Base-by-base conservation (phyloP, 495 filamentous ascomycete genomes). In the Penicillium malachiteum region DNA sequence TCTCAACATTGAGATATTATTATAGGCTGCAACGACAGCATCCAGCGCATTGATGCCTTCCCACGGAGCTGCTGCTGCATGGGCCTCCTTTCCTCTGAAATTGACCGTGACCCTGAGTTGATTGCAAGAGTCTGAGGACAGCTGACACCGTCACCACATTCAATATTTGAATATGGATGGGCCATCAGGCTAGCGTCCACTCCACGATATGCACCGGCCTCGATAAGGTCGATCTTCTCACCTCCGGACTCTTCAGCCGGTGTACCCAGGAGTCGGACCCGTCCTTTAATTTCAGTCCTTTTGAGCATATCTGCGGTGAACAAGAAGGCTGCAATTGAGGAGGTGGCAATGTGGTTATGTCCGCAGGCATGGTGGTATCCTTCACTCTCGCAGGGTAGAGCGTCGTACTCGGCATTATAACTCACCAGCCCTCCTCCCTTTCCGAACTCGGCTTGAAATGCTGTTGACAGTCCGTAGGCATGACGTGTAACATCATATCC, bases 361-460 rank as follows among this genome's bases (percentile, higher is more conserved):
- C 59, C 59, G 38, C 59, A 62, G 9, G 59, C 59, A 55, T 62
- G 59, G 16, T 51, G 50, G 12, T 54, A 50, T 3, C 39, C 54
- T 7, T 42, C 14, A 5, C 10, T 42, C 18, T 18, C 39, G 18
- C 39, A 18, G 3, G 59, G 59, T 4, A 62, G 42, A 21, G 59
- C 59, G 26, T 62, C 59, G n/a, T 62, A 62, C 35, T 57, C 54
- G 3, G 58, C 58, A 11, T 60, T 60, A 37, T 52, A 60, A 34
- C 48, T 56, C 5, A 60, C 38, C 3, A 60, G 43, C 13, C 53
- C 48, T 30, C 57, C 57, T 17, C 52, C 53, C 0, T 26, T 49
- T 18, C 57, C 57, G 12, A 38, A 48, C 5, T 48, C 39, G 39
- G 46, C 54, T 39, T 56, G 42, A 21, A 60, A 56, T 1, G 48